phyloP scores from a whole-genome alignment of 208 protist species.

The Leishmania arabica region DNA sequence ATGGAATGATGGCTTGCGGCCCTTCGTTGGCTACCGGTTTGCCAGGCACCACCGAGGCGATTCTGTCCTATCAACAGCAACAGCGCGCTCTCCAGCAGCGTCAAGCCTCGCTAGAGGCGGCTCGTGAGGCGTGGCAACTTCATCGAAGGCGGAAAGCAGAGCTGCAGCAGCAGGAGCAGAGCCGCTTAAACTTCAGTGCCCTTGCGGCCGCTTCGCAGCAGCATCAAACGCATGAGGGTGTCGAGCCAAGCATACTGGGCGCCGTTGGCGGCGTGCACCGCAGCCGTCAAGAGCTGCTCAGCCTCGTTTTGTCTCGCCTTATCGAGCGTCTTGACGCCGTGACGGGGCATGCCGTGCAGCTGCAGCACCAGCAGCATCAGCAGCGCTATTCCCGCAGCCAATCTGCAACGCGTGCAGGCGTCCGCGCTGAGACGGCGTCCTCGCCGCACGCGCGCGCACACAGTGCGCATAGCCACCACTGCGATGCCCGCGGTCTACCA shows the following conservation, averaged over 20 bases:
- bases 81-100: conserved; percentile 30
- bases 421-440: background rate
- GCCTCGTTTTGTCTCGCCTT: conserved; percentile 15
- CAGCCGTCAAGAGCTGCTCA: conserved; percentile 4
- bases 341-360: conserved; percentile 13
- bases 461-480: background rate
- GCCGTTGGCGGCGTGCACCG: background rate
- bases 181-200: background rate
- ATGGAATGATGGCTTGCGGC: background rate
- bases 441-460: background rate
- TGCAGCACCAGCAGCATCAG: background rate
- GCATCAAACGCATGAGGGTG: background rate
- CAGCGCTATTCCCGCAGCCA: background rate
- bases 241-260: background rate
- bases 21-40: background rate
- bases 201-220: background rate
- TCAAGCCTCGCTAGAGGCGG: conserved; percentile 35
- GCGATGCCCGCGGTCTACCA: background rate
- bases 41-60: conserved; percentile 21
- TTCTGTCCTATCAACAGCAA: conserved; percentile 33
- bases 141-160: conserved; percentile 16
- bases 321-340: conserved; percentile 39
- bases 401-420: background rate
- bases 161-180: conserved; percentile 15
- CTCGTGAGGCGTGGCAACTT: conserved; percentile 34